Conservation (phyloP, 345 rosid species). For the Populus ilicifolia region DNA sequence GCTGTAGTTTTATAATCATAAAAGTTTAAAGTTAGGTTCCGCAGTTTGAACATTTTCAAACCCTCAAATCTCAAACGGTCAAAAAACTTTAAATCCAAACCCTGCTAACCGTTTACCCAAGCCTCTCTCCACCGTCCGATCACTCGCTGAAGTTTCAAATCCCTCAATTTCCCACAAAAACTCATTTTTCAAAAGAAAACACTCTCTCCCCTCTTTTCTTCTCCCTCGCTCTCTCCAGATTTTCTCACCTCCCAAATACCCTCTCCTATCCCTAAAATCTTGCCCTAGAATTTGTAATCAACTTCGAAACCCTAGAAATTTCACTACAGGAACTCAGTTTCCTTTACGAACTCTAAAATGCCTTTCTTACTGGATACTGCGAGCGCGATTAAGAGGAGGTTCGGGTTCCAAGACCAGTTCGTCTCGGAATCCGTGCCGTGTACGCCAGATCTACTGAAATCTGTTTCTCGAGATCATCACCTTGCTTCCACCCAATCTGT, state of each 20-base stretch:
- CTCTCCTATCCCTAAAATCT: background rate
- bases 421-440: slow-evolving; percentile 44
- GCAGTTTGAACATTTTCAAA: background rate
- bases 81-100: slow-evolving; percentile 8
- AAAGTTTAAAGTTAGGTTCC: background rate
- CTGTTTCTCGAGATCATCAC: slow-evolving; percentile 39
- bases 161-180: background rate
- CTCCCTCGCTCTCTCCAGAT: background rate
- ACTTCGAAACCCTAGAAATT: background rate
- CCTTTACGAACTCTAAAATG: slow-evolving; percentile 29
- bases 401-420: slow-evolving; percentile 68
- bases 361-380: slow-evolving; percentile 77
- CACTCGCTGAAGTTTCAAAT: background rate
- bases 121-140: slow-evolving; percentile 22
- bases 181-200: background rate
- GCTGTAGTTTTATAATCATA: no score
- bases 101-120: slow-evolving; percentile 26
- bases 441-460: slow-evolving; percentile 48
- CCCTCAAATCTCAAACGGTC: slow-evolving; percentile 30
- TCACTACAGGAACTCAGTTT: no score
- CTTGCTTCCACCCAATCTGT: slow-evolving; percentile 19
- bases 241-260: background rate
- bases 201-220: background rate
- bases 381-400: slow-evolving; percentile 76
- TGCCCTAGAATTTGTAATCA: background rate